Evolutionary conservation across 768 basidiomycete genomes (phyloP).

Genomic region (Leccinum broughii): DNA sequence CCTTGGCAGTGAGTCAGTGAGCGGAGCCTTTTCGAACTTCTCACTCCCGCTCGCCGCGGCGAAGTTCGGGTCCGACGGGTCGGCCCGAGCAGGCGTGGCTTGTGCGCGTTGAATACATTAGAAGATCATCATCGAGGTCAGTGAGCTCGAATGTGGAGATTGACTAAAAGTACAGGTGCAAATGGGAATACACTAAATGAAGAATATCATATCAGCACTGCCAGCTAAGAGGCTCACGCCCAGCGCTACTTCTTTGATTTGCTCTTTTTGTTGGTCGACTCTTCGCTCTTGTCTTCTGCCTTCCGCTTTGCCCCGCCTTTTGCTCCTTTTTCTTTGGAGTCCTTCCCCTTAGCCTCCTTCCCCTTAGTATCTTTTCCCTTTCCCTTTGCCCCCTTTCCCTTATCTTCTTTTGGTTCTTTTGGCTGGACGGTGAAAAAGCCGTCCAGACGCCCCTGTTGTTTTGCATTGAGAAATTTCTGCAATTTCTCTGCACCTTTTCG

Average conservation of each 20-base stretch:
- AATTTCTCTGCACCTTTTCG: slow-evolving; percentile 95
- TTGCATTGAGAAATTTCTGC: slow-evolving; percentile 78
- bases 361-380: slow-evolving; percentile 54
- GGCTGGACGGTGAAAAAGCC: slow-evolving; percentile 87
- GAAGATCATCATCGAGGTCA: neutral
- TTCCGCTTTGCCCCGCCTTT: slow-evolving; percentile 25
- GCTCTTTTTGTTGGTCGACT: slow-evolving; percentile 38
- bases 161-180: slow-evolving; percentile 17
- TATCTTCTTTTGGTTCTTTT: slow-evolving; percentile 51
- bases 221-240: neutral
- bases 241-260: slow-evolving; percentile 41
- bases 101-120: neutral
- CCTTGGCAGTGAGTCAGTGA: neutral
- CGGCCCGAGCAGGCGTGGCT: neutral
- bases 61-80: neutral
- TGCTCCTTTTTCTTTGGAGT: slow-evolving; percentile 14
- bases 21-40: neutral
- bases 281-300: slow-evolving; percentile 36
- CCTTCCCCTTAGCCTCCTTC: slow-evolving; percentile 46
- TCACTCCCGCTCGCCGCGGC: neutral
- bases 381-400: slow-evolving; percentile 41
- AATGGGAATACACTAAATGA: slow-evolving; percentile 12
- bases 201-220: neutral
- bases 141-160: neutral
- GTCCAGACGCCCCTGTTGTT: slow-evolving; percentile 96